Conservation (phyloP, 768 basidiomycete genomes). For the Pholiota molesta region DNA sequence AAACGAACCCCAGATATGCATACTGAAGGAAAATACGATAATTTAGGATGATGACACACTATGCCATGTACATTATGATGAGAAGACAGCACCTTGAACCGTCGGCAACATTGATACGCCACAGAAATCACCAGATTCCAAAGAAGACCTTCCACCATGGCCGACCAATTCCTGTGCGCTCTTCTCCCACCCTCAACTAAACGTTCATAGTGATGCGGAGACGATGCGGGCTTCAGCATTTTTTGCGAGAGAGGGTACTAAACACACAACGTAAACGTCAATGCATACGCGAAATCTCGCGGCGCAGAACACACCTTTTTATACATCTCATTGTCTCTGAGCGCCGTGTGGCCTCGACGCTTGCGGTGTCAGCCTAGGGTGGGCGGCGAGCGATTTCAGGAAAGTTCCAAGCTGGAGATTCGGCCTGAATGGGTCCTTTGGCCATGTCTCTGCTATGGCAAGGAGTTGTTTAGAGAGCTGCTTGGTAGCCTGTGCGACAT, state of each 20-base stretch:
- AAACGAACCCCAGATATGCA: too few relatives aligned
- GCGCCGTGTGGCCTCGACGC: slow-evolving; percentile 64
- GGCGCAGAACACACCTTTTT: slow-evolving; percentile 55
- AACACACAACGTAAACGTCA: slow-evolving; percentile 12
- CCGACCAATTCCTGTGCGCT: slow-evolving; percentile 71
- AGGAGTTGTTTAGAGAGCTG: slow-evolving; percentile 50
- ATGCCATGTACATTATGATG: neutral
- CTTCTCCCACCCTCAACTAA: slow-evolving; percentile 77
- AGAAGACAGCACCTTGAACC: neutral
- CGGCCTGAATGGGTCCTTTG: slow-evolving; percentile 74
- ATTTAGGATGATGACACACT: neutral
- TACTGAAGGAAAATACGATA: neutral
- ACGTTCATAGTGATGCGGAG: slow-evolving; percentile 73
- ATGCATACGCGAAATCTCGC: slow-evolving; percentile 26
- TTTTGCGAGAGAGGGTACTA: slow-evolving; percentile 71
- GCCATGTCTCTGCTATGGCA: slow-evolving; percentile 64
- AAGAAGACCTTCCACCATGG: slow-evolving; percentile 89
- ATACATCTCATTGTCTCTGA: slow-evolving; percentile 57
- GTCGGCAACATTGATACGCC: too few relatives aligned
- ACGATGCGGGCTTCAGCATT: slow-evolving; percentile 69
- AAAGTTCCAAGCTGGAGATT: slow-evolving; percentile 73
- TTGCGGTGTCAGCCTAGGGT: slow-evolving; percentile 65
- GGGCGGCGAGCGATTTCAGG: slow-evolving; percentile 62
- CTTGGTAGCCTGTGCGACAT: slow-evolving; percentile 11
- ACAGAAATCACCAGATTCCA: slow-evolving; percentile 59